These are phyloP conservation scores for Aspergillus hancockii DNA, from an alignment of 495 filamentous ascomycete genomes.

Conservation along the genomic window DNA sequence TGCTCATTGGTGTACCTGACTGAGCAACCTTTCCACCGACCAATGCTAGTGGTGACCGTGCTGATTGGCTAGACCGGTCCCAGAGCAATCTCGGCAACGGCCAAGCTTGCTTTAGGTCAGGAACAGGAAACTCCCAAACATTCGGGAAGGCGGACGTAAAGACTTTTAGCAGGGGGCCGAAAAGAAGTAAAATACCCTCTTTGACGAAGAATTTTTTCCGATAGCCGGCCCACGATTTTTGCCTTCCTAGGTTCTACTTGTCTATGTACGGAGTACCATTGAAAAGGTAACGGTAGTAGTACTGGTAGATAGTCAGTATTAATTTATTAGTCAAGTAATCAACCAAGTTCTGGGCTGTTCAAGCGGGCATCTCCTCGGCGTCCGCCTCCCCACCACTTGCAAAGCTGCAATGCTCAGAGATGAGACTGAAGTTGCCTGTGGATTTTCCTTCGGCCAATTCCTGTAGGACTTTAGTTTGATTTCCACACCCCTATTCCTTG, in stretches of 20 bases:
- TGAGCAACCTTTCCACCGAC: slow-evolving; percentile 14
- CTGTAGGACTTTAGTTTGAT: neutral
- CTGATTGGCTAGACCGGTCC: slow-evolving; percentile 19
- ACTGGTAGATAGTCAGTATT: neutral
- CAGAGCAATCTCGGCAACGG: slow-evolving; percentile 24
- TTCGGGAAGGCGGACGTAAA: neutral
- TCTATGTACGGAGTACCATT: neutral
- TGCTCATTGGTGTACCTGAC: slow-evolving; percentile 28
- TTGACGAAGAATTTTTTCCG: neutral
- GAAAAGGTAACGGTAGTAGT: neutral
- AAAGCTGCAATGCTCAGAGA: neutral
- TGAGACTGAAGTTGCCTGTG: neutral
- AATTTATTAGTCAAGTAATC: neutral
- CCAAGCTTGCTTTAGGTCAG: slow-evolving; percentile 23
- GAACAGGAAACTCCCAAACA: slow-evolving; percentile 34
- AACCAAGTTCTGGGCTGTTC: neutral
- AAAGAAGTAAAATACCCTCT: neutral
- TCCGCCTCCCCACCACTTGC: slow-evolving; percentile 3
- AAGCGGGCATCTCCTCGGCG: slow-evolving; percentile 5
- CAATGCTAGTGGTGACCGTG: slow-evolving; percentile 5
- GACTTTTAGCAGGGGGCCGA: neutral
- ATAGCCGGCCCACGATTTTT: slow-evolving; percentile 1
- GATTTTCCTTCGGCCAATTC: neutral
- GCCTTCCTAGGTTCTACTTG: neutral
- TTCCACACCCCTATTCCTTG: slow-evolving; percentile 9